Evolutionary conservation across 331 rosid genomes (phyloP).

Genomic region (Saraca asoca): DNA sequence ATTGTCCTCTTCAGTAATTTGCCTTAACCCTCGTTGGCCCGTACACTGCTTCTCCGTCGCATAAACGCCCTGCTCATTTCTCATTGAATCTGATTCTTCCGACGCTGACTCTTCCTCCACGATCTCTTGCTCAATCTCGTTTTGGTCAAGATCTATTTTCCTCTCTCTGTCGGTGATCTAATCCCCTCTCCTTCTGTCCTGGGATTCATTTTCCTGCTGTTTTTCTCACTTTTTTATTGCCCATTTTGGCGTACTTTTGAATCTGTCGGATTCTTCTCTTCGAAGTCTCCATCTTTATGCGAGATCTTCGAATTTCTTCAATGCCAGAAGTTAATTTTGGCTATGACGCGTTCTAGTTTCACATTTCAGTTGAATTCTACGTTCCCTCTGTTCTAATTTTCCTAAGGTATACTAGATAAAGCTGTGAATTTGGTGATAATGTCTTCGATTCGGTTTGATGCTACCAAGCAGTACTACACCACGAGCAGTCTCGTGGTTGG

Average conservation of each 20-base stretch:
- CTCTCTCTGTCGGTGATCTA: constrained; percentile 42
- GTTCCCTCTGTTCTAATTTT: background rate
- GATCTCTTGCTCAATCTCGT: background rate
- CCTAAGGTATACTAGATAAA: constrained; percentile 18
- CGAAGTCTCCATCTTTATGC: background rate
- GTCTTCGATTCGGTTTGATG: constrained; percentile 55
- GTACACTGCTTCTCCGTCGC: background rate
- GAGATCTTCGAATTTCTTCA: constrained; percentile 25
- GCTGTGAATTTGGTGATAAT: constrained; percentile 38
- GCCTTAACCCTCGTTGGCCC: background rate
- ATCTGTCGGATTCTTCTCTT: constrained; percentile 4
- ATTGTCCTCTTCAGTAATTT: background rate
- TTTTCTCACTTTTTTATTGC: background rate
- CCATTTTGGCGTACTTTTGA: background rate
- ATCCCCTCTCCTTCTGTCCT: background rate
- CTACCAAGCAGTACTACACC: constrained; percentile 57
- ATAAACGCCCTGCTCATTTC: background rate
- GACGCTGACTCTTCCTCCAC: background rate
- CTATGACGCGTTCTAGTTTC: background rate
- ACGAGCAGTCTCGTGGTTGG: constrained; percentile 75
- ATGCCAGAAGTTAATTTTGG: constrained; percentile 30
- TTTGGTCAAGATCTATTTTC: constrained; percentile 34
- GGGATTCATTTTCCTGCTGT: background rate
- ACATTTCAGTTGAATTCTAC: constrained; percentile 19
- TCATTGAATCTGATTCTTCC: too few species aligned